A percentile compares a stretch with the other conserved stretches of the same genome.
Conservation (phyloP, 805 yeast genomes). For the Ogataea pignaliae region DNA sequence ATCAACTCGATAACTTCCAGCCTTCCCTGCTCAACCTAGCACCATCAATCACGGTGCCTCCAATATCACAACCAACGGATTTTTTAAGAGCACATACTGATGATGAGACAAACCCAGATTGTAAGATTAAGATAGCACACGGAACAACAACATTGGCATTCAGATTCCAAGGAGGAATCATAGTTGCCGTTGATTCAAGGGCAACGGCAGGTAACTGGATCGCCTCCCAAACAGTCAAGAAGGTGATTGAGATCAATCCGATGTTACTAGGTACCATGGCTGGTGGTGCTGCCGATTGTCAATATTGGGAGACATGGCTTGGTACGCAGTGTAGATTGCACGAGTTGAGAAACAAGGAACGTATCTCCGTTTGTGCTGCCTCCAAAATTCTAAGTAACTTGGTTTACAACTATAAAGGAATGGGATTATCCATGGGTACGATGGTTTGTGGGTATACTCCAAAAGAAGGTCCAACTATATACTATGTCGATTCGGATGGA, state of each 20-base stretch:
- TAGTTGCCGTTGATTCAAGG: constrained; percentile 96
- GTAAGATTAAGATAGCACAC: constrained; percentile 93
- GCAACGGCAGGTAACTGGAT: constrained; percentile 98
- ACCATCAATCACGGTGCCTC: constrained; percentile 72
- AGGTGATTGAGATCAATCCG: constrained; percentile 95
- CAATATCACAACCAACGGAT: constrained; percentile 83
- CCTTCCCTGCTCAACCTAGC: constrained; percentile 31
- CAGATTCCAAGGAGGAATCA: constrained; percentile 91
- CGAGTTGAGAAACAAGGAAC: constrained; percentile 89
- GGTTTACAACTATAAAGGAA: constrained; percentile 91
- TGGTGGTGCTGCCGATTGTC: constrained; percentile 99
- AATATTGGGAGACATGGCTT: constrained; percentile 98
- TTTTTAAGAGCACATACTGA: constrained; percentile 98
- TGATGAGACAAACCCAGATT: constrained; percentile 87
- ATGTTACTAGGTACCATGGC: constrained; percentile 96
- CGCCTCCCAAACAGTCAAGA: constrained; percentile 96
- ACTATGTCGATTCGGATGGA: constrained; percentile 96
- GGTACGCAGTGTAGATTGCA: constrained; percentile 95
- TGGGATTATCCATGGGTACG: constrained; percentile 99
- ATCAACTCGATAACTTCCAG: constrained; percentile 4
- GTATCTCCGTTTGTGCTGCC: constrained; percentile 95
- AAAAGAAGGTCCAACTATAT: constrained; percentile 92
- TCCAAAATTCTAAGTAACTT: constrained; percentile 87
- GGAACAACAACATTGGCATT: constrained; percentile 99
- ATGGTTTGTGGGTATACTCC: constrained; percentile 97